Conservation (phyloP, 202 grass and related monocot genomes). For the Brachypodium distachyon region DNA sequence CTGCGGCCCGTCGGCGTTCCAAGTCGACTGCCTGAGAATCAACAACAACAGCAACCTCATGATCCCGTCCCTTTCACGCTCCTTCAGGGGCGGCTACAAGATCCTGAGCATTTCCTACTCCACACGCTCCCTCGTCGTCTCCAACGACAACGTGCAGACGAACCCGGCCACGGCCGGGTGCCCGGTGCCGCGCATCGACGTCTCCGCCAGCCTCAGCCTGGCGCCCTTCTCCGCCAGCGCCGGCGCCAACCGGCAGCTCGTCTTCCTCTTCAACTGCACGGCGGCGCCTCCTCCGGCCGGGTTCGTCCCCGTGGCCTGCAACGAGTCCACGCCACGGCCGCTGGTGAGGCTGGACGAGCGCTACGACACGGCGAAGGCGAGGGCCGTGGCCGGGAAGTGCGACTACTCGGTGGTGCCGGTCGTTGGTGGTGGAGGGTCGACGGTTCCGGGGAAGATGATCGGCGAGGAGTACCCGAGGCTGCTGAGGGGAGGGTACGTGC, state of each 20-base stretch:
- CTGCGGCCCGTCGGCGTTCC: conserved; percentile 41
- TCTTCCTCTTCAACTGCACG: conserved; percentile 58
- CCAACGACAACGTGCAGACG: conserved; percentile 31
- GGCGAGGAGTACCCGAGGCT: neutral
- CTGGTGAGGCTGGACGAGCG: conserved; percentile 28
- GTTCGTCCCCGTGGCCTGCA: conserved; percentile 21
- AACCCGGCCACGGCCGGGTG: neutral
- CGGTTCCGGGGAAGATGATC: neutral
- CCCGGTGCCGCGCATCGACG: conserved; percentile 22
- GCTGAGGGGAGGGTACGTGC: conserved; percentile 35
- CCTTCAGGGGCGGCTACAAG: conserved; percentile 29
- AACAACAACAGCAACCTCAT: too few relatives aligned
- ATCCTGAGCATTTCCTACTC: conserved; percentile 35
- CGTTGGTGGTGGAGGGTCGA: neutral
- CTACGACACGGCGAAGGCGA: conserved; percentile 1
- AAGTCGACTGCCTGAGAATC: conserved; percentile 30
- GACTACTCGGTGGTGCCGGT: conserved; percentile 28
- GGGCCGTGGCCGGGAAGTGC: neutral
- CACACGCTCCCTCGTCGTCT: conserved; percentile 21
- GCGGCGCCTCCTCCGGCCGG: neutral
- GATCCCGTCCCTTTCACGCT: neutral
- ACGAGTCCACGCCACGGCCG: neutral
- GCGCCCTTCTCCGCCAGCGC: conserved; percentile 21
- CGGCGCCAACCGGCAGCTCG: conserved; percentile 37
- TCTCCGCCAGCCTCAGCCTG: conserved; percentile 32